Conservation (phyloP, 225 moss, liverwort and hornwort genomes). For the Marchantia polymorpha region DNA sequence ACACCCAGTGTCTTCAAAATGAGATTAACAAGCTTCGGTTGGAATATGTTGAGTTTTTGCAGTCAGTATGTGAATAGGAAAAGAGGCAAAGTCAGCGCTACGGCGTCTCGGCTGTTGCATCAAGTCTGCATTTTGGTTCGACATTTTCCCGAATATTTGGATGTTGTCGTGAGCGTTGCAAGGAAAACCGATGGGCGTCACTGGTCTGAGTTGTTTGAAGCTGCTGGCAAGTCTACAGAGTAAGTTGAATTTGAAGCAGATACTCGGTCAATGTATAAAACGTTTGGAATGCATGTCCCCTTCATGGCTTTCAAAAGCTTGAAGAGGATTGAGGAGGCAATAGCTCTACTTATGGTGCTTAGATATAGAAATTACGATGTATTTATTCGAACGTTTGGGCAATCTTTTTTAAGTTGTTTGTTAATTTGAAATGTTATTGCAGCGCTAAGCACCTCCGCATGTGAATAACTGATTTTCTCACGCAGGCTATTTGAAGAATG, state of each 20-base stretch:
- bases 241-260: conserved; percentile 34
- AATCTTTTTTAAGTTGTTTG: not conserved
- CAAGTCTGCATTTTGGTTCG: conserved; percentile 87
- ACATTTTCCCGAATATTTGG: conserved; percentile 88
- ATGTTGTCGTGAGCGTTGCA: conserved; percentile 96
- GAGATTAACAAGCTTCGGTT: no score
- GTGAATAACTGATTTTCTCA: not conserved
- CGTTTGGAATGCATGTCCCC: not conserved
- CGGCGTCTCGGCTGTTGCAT: conserved; percentile 70
- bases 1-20: not conserved
- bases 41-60: conserved; percentile 18
- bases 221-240: conserved; percentile 90
- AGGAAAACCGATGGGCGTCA: conserved; percentile 96
- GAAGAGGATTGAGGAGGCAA: not conserved
- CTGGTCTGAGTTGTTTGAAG: conserved; percentile 93
- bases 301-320: not conserved
- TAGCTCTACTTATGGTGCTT: not conserved
- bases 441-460: not conserved
- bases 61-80: conserved; percentile 84
- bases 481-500: conserved; percentile 94
- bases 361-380: not conserved
- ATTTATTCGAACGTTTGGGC: not conserved
- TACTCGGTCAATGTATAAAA: not conserved
- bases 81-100: conserved; percentile 73
- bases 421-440: not conserved